Evolutionary conservation across 1,284 basidiomycete species (phyloP).

Genomic region (Lentinula novae-zelandiae): DNA sequence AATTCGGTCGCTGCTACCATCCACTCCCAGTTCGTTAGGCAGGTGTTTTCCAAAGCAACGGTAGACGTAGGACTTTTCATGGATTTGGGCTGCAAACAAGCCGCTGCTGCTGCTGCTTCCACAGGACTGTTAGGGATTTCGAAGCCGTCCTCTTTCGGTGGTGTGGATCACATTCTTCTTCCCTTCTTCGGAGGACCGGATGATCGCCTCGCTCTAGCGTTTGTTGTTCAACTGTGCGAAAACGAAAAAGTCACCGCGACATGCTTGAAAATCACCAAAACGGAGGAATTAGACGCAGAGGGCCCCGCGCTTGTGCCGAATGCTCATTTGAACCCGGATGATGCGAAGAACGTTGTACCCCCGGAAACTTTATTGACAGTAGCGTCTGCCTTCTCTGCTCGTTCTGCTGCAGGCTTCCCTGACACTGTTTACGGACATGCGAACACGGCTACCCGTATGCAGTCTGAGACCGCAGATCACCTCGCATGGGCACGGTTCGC

Average conservation of each 20-base stretch:
- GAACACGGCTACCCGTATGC: slow-evolving; percentile 55
- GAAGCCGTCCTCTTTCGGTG: background rate
- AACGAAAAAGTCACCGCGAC: slow-evolving; percentile 71
- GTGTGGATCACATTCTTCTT: slow-evolving; percentile 63
- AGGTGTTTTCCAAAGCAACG: slow-evolving; percentile 70
- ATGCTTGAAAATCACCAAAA: slow-evolving; percentile 59
- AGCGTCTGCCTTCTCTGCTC: background rate
- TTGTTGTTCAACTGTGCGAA: slow-evolving; percentile 79
- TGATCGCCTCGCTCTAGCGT: slow-evolving; percentile 82
- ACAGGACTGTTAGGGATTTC: background rate
- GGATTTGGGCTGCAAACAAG: slow-evolving; percentile 17
- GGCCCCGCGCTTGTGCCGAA: background rate
- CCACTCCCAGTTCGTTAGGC: slow-evolving; percentile 80
- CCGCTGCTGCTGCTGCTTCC: background rate
- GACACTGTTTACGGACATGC: slow-evolving; percentile 65
- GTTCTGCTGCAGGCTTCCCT: slow-evolving; percentile 31
- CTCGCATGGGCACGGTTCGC: slow-evolving; percentile 56
- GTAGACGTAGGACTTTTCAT: slow-evolving; percentile 77
- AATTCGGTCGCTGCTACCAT: background rate
- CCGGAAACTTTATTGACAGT: slow-evolving; percentile 6
- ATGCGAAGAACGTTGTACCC: background rate
- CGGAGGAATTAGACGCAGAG: slow-evolving; percentile 5
- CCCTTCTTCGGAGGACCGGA: slow-evolving; percentile 96
- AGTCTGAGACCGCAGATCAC: slow-evolving; percentile 71
- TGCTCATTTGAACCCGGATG: background rate